Evolutionary conservation across 2,329 filamentous ascomycete species (phyloP).

Genomic region (Sporothrix protearum): DNA sequence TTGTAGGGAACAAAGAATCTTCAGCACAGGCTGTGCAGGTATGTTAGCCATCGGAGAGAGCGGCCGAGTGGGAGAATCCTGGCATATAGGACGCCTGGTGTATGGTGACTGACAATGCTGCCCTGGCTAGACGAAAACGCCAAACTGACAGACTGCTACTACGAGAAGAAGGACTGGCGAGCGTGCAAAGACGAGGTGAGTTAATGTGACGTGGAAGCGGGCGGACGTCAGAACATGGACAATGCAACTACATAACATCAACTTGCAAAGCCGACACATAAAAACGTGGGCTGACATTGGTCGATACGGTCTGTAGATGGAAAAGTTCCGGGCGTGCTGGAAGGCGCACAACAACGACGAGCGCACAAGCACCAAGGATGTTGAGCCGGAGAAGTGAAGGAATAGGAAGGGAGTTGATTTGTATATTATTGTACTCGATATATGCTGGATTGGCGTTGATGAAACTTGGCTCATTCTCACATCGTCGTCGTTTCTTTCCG

Average conservation of each 20-base stretch:
- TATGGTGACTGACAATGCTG: background rate
- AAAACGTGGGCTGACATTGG: constrained; percentile 12
- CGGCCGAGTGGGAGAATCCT: background rate
- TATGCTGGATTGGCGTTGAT: background rate
- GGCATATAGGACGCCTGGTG: accelerated
- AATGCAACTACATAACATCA: too few species aligned
- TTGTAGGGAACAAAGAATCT: constrained; percentile 91
- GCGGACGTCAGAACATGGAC: too few species aligned
- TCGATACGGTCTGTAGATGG: constrained; percentile 83
- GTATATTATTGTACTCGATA: constrained; percentile 9
- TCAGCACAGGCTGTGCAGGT: constrained; percentile 93
- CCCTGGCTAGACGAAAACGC: constrained; percentile 69
- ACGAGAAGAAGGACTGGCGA: constrained; percentile 93
- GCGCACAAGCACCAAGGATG: constrained; percentile 74
- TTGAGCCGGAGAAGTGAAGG: constrained; percentile 30
- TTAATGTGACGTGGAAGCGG: background rate
- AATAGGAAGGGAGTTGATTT: background rate
- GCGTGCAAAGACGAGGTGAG: constrained; percentile 77
- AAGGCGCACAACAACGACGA: constrained; percentile 82
- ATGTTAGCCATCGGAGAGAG: constrained; percentile 23
- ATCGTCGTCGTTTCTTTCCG: background rate
- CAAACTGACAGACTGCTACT: constrained; percentile 93
- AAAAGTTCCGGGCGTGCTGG: constrained; percentile 85
- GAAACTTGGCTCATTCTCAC: constrained; percentile 14
- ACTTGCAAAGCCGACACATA: background rate